Evolutionary conservation across 2,329 filamentous ascomycete species (phyloP).

Genomic region (Neocucurbitaria cava): DNA sequence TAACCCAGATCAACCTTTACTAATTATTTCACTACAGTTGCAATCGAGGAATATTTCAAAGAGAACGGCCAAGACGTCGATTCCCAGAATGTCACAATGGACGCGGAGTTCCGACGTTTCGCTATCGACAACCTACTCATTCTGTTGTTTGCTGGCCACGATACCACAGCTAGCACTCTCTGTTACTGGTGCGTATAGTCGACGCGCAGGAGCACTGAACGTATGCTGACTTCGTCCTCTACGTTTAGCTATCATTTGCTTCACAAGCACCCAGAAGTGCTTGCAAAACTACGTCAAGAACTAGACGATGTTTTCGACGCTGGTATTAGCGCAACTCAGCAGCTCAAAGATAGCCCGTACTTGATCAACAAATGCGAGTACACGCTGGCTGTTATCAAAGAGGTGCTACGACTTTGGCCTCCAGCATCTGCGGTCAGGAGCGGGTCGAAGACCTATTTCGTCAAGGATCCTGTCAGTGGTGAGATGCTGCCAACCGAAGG

Average conservation of each 20-base stretch:
- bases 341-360: slow-evolving; percentile 28
- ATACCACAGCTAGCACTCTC: slow-evolving; percentile 44
- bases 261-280: slow-evolving; percentile 26
- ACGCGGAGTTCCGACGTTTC: slow-evolving; percentile 27
- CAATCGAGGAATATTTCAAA: slow-evolving; percentile 49
- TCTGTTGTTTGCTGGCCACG: slow-evolving; percentile 45
- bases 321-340: slow-evolving; percentile 12
- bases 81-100: slow-evolving; percentile 20
- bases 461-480: slow-evolving; percentile 27
- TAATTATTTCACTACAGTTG: slow-evolving; percentile 19
- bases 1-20: background rate
- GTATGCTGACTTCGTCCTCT: background rate
- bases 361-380: slow-evolving; percentile 41
- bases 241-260: slow-evolving; percentile 30
- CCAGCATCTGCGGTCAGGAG: slow-evolving; percentile 39
- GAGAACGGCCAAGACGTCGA: slow-evolving; percentile 31
- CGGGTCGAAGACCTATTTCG: slow-evolving; percentile 16
- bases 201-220: background rate
- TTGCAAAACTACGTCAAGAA: slow-evolving; percentile 34
- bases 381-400: slow-evolving; percentile 45
- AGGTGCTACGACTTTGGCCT: slow-evolving; percentile 42
- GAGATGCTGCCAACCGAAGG: slow-evolving; percentile 27
- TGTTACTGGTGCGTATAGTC: slow-evolving; percentile 26
- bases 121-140: slow-evolving; percentile 34
- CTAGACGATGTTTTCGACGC: slow-evolving; percentile 40